These are phyloP conservation scores for Boletellus ananas DNA, from an alignment of 768 basidiomycete species.

Conservation along the genomic window DNA sequence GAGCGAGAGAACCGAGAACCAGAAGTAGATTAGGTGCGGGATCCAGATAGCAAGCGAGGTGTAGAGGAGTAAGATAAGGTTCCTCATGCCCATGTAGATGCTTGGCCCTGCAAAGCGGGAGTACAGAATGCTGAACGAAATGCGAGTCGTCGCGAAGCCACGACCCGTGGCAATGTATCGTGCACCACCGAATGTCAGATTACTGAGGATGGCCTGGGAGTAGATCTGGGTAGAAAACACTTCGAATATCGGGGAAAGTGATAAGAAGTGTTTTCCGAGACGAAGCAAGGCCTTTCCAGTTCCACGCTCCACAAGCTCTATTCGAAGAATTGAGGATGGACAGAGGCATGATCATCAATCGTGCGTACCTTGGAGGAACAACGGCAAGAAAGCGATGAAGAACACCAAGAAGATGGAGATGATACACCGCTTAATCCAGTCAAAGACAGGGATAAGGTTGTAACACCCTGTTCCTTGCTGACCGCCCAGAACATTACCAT, in stretches of 20 bases:
- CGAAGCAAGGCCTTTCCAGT: conserved; percentile 93
- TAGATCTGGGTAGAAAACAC: conserved; percentile 99
- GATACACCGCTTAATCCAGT: conserved; percentile 97
- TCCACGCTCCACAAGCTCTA: conserved; percentile 94
- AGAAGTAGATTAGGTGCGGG: conserved; percentile 96
- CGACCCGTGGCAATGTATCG: conserved; percentile 99
- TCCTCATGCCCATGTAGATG: conserved; percentile 98
- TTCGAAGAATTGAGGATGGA: conserved; percentile 2
- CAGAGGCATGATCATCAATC: neutral
- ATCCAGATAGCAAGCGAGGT: conserved; percentile 91
- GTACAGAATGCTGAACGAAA: conserved; percentile 94
- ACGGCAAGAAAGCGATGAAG: conserved; percentile 93
- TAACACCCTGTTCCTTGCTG: conserved; percentile 82
- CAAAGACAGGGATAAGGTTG: conserved; percentile 93
- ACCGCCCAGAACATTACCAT: conserved; percentile 73
- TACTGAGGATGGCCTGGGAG: conserved; percentile 93
- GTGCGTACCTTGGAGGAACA: conserved; percentile 86
- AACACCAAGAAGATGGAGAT: conserved; percentile 98
- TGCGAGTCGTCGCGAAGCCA: conserved; percentile 96
- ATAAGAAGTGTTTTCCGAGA: conserved; percentile 94
- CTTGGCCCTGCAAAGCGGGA: conserved; percentile 99
- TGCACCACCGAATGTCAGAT: conserved; percentile 96
- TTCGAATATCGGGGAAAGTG: conserved; percentile 95
- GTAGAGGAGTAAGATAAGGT: conserved; percentile 85
- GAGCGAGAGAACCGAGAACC: conserved; percentile 92